These are phyloP conservation scores for Babesia divergens DNA, from an alignment of 169 alveolate species.

Conservation along the genomic window DNA sequence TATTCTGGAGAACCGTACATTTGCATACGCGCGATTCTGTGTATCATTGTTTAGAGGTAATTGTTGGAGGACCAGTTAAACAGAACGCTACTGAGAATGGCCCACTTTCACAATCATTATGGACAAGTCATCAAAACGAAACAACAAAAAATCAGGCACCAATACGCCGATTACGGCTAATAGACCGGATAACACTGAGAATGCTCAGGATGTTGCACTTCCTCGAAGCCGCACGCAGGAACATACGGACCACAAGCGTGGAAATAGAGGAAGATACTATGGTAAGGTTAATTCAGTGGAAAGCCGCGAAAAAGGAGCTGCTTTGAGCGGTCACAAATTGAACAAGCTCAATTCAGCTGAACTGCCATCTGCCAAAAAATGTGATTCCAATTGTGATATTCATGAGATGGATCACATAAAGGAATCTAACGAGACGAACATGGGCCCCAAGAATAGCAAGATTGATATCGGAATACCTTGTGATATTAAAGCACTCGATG, in stretches of 20 bases:
- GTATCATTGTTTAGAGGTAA: too few relatives aligned
- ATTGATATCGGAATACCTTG: too few relatives aligned
- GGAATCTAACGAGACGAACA: too few relatives aligned
- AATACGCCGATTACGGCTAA: background rate
- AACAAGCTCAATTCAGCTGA: background rate
- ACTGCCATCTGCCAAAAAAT: background rate
- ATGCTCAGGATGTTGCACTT: background rate
- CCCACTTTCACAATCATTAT: background rate
- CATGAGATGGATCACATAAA: too few relatives aligned
- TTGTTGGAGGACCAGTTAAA: too few relatives aligned
- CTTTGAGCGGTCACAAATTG: background rate
- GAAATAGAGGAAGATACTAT: background rate
- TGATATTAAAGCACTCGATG: too few relatives aligned
- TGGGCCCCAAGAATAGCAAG: too few relatives aligned
- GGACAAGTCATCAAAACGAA: constrained; percentile 12
- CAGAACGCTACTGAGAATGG: background rate
- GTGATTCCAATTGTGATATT: background rate
- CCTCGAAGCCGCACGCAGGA: too few relatives aligned
- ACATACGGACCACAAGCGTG: constrained; percentile 12
- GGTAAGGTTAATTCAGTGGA: background rate
- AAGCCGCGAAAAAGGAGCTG: background rate
- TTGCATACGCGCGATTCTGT: too few relatives aligned
- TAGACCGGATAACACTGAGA: background rate
- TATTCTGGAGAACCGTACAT: too few relatives aligned
- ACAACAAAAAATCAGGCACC: background rate